Evolutionary conservation across 371 early-diverging fungal genomes (phyloP), one percentile per base, ranked within the genome.

Genomic region (Smittium mucronatum): DNA sequence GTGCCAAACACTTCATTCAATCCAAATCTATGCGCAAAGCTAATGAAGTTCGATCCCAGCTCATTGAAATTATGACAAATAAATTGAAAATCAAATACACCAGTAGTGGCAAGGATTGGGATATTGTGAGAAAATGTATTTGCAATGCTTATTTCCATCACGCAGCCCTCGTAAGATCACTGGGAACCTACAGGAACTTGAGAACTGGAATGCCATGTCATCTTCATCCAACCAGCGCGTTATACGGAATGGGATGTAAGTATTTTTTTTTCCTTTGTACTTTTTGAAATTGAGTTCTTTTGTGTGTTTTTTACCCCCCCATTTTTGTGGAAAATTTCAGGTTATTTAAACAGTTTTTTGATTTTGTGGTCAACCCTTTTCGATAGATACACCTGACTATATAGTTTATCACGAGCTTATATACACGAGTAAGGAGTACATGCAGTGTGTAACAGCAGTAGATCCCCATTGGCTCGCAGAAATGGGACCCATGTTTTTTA

Each of bases 361-460:
- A n/a, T n/a, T n/a, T n/a, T n/a, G n/a, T n/a, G n/a, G n/a, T n/a
- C n/a, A n/a, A n/a, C n/a, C n/a, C 21, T 47, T 47, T 11, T 21
- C 5, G 21, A 47, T 47, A 47, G 47, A 81, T 70, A 93, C 91
- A 21, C 95, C 98, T 0, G 96, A 97, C 74, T 98, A 96, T 72
- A 92, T 99, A 28, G 94, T 99, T 0, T 99, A 97, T 76, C 93
- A 97, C 79, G 97, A 97, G 73, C 82, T 98, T 67, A 86, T 98
- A 34, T 86, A 92, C 84, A 97, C 97, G 2, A 90, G 91, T 30
- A 97, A 94, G 75, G 98, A 98, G 83, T 97, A 95, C 77, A 96
- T 98, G 95, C 93, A 94, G 74, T 95, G 95, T 74, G 96, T 96
- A 2, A 95, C 97, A 0, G 90, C 97, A 2, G 97, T 97, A 0